Percentiles rank a stretch among this genome's conserved stretches.
Conservation (phyloP, 2,329 filamentous ascomycete species). For the Zymoseptoria brevis region DNA sequence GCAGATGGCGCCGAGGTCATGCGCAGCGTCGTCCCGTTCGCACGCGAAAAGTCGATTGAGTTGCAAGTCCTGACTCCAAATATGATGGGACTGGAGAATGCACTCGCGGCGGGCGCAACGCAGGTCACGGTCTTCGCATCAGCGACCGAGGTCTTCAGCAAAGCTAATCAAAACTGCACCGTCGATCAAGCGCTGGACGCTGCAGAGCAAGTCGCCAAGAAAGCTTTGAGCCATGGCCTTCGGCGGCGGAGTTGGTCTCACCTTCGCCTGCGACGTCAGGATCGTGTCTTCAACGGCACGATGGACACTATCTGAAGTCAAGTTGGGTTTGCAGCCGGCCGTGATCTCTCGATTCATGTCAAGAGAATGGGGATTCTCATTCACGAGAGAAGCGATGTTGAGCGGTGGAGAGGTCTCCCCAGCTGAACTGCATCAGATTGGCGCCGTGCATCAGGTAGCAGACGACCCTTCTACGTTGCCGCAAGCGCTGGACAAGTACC, state of each 20-base stretch:
- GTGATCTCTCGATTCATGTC: conserved; percentile 18
- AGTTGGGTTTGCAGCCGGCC: conserved; percentile 15
- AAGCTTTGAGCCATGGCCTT: conserved; percentile 21
- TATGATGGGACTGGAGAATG: conserved; percentile 47
- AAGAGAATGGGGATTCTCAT: conserved; percentile 13
- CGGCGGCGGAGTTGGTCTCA: conserved; percentile 15
- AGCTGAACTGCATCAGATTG: conserved; percentile 11
- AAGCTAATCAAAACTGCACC: conserved; percentile 36
- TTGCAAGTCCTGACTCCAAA: conserved; percentile 37
- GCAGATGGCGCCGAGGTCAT: conserved; percentile 19
- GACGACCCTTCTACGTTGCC: conserved; percentile 1
- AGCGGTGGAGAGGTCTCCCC: conserved; percentile 9
- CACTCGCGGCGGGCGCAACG: conserved; percentile 35
- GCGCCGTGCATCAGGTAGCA: conserved; percentile 6
- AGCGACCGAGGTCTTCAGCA: conserved; percentile 37
- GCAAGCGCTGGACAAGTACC: conserved; percentile 3
- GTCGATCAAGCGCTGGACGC: conserved; percentile 32
- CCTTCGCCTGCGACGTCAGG: conserved; percentile 16
- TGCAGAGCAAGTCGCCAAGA: conserved; percentile 27
- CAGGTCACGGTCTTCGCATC: conserved; percentile 38
- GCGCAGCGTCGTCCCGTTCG: conserved; percentile 5
- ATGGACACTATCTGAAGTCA: conserved; percentile 15
- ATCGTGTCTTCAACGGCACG: conserved; percentile 10
- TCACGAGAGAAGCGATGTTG: conserved; percentile 14
- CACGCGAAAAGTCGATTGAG: conserved; percentile 4